Evolutionary conservation across 2,329 filamentous ascomycete genomes (phyloP), one percentile per base, ranked within the genome.

Genomic region (Orbilia quercus): DNA sequence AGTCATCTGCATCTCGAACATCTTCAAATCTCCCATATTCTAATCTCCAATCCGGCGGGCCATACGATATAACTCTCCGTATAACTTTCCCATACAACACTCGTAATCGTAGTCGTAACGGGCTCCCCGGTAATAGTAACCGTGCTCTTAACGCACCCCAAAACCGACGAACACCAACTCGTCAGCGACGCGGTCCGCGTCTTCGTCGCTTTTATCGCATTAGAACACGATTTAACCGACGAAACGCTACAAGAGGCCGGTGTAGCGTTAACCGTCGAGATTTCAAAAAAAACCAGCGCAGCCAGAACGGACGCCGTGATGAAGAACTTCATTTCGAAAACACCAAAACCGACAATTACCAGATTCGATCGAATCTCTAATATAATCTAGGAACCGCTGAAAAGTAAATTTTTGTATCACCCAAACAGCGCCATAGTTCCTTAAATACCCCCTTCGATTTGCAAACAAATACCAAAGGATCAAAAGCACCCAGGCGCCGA

Each of bases 101-200:
- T 57, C 5, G 65, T 63, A 5, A 25, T 50, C 14, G 58, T 71
- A 12, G 47, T 42, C 1, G 66, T 71, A 7, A 64, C 58, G 9
- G 66, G 50, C 9, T 57, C 66, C 5, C 66, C 66, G 25, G 50
- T 51, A 22, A 71, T 64, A 11, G 66, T 71, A 16, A 23, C 58
- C 2, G 66, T 71, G 16, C 42, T 71, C 22, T 63, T 38, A 5
- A 50, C 48, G 34, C 66, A 71, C 47, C 66, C 66, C 25, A 71
- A 34, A 5, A 71, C 66, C 7, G 58, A 71, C 12, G 58, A 58
- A 59, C 66, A 71, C 58, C 58, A 71, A 47, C 58, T 71, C 0
- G 44, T 71, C 31, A 71, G 34, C 5, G 58, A 71, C 2, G 22
- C 3, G 12, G 58, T 23, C 22, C 66, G 20, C 9, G 66, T 71